Evolutionary conservation across 345 rosid species (phyloP).

Genomic region (Clausena lansium): DNA sequence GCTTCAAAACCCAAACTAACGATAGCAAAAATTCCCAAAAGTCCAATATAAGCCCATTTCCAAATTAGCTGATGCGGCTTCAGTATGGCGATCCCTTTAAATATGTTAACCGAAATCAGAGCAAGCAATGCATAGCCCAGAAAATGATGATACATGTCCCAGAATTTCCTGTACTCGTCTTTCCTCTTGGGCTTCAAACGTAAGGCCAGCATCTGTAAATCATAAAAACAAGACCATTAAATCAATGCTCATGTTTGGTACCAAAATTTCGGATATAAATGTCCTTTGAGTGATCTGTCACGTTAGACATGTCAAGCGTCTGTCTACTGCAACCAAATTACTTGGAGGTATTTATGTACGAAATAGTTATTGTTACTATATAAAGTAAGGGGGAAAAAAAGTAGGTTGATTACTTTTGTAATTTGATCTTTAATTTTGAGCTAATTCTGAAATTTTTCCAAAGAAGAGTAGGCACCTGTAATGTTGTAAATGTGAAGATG

Average conservation of each 20-base stretch:
- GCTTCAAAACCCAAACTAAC: conserved; percentile 29
- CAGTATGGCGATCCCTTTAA: conserved; percentile 40
- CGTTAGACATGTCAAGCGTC: too few species aligned
- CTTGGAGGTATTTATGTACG: too few species aligned
- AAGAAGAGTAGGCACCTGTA: conserved; percentile 34
- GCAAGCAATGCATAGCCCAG: conserved; percentile 43
- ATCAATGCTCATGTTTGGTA: not conserved
- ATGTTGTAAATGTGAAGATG: conserved; percentile 44
- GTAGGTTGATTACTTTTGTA: too few species aligned
- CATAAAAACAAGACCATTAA: not conserved
- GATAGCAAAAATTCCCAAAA: conserved; percentile 27
- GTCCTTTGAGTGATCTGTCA: too few species aligned
- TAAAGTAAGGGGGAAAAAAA: too few species aligned
- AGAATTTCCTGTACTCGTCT: conserved; percentile 44
- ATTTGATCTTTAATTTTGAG: too few species aligned
- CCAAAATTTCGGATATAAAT: too few species aligned
- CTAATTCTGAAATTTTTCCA: too few species aligned
- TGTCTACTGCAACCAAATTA: too few species aligned
- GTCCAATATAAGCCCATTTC: conserved; percentile 40
- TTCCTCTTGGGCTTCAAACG: conserved; percentile 22
- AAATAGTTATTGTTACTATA: too few species aligned
- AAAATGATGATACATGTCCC: conserved; percentile 61
- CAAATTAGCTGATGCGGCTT: conserved; percentile 28
- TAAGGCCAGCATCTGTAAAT: conserved; percentile 42
- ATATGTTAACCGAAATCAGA: conserved; percentile 42